Evolutionary conservation across 768 basidiomycete species (phyloP), one percentile per base, ranked within the genome.

Genomic region (Trametes coccinea): DNA sequence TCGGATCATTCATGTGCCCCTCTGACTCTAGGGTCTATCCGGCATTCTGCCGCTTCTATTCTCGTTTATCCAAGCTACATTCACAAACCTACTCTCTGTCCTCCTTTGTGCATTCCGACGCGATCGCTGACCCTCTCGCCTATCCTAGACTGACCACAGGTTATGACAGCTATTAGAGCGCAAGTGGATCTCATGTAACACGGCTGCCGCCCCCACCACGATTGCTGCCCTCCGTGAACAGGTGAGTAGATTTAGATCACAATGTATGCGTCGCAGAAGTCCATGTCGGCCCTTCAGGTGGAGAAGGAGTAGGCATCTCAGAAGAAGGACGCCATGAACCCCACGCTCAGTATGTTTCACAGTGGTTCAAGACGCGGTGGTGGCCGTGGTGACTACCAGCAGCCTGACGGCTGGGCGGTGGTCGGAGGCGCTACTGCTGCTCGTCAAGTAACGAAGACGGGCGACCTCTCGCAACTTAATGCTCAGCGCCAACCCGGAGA

Each of bases 331-430:
- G 79, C 79, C 29, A 79, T 76, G 33, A 80, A 83, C 37, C 83
- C 86, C 2, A 83, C 82, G 49, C 78, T 86, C 53, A 87, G 83
- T 73, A 93, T 96, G 85, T 95, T 93, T 29, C 88, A 95, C 41
- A 89, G 90, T 40, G 93, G 93, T 43, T 98, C 95, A 58, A 84
- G 93, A 55, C 88, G 94, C 46, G 96, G 95, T 41, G 86, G 84
- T 14, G 84, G 90, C 7, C 82, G 89, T 61, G 78, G 78, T 30
- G 81, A 79, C 47, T 81, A 83, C 11, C 76, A 81, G 13, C 85
- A 85, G 58, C 86, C 89, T 33, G 95, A 98, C 61, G 92, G 92
- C n/a, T 98, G 95, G 95, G 84, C 90, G 40, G 87, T 88, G 17
- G 85, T 88, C 40, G 57, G 64, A 31, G 57, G 64, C 11, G 49